These are phyloP conservation scores for Isatis tinctoria DNA, from an alignment of 345 rosid species.

Conservation along the genomic window DNA sequence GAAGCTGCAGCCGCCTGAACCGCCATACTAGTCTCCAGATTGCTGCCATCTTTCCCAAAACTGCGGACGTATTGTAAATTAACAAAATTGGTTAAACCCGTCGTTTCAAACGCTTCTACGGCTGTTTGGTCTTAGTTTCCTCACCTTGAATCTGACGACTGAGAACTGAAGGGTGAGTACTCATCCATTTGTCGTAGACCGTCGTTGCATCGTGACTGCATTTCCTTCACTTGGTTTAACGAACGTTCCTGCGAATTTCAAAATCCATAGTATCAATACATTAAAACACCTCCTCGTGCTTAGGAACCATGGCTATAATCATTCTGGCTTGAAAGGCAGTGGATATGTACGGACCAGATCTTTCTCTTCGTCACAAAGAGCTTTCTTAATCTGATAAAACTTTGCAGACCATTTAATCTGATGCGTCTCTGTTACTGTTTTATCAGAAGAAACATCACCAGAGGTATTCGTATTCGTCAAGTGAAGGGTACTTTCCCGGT, in stretches of 20 bases:
- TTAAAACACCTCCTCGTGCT: not conserved
- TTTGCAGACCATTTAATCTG: constrained; percentile 55
- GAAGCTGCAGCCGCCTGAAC: constrained; percentile 98
- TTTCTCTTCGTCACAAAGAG: constrained; percentile 76
- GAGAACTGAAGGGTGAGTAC: not conserved
- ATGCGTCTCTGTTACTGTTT: constrained; percentile 48
- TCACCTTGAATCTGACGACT: constrained; percentile 37
- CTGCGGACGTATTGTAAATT: constrained; percentile 34
- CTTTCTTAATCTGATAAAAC: constrained; percentile 74
- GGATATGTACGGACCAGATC: constrained; percentile 59
- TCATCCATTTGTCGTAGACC: constrained; percentile 60
- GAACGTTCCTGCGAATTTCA: constrained; percentile 63
- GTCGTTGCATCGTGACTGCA: constrained; percentile 71
- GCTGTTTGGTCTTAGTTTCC: not conserved
- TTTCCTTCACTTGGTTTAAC: constrained; percentile 64
- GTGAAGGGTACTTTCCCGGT: constrained; percentile 36
- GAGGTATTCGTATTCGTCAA: constrained; percentile 21
- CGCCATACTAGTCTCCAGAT: constrained; percentile 56
- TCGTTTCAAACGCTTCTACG: not conserved
- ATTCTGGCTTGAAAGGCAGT: constrained; percentile 7
- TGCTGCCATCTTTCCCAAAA: constrained; percentile 31
- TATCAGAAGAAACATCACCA: constrained; percentile 31
- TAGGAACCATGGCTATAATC: not conserved
- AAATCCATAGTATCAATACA: constrained; percentile 10
- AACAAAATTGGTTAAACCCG: not conserved